Evolutionary conservation across 164 flowering plant species (phyloP), one percentile per base, ranked within the genome.

Genomic region (Warburgia ugandensis): DNA sequence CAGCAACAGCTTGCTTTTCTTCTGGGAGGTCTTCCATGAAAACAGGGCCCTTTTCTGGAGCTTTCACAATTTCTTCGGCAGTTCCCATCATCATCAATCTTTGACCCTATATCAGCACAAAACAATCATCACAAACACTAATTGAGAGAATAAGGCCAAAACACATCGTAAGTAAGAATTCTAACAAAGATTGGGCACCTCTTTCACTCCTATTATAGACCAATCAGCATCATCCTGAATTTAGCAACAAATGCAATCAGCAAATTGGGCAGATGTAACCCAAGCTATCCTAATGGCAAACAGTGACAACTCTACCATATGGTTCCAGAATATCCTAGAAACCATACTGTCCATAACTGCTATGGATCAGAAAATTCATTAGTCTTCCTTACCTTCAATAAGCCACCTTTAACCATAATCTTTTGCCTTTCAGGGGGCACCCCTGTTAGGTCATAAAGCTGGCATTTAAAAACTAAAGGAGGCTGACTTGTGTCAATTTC

Each of bases 71-170:
- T 73, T 92, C 99, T 69, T 83, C 95, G 3, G 89, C 96, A 38
- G 99, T 92, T 64, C 97, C 99, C 96, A 92, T 82, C 99, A 92
- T 92, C 99, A 86, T 88, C 64, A 92, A 70, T 56, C 71, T 88
- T 72, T 88, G 99, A 62, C 99, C 99, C 99, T 92, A 48, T n/a
- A n/a, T n/a, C n/a, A n/a, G 17, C 30, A 31, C 4, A 27, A 33
- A 23, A 16, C 19, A 39, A 39, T 5, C 6, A 37, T 37, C 41
- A 3, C 1, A 11, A 20, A 17, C 35, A 26, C 9, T 21, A 3
- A 17, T 14, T n/a, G 4, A 29, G 37, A 16, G 12, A 29, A n/a
- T 28, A 13, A 21, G 25, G 17, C 3, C 2, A 0, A 31, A 3
- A 26, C 23, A 40, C 12, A 29, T 6, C 30, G 26, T 22, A 13